Evolutionary conservation across 2,329 filamentous ascomycete species (phyloP).

Genomic region (Ophiostoma sp.): DNA sequence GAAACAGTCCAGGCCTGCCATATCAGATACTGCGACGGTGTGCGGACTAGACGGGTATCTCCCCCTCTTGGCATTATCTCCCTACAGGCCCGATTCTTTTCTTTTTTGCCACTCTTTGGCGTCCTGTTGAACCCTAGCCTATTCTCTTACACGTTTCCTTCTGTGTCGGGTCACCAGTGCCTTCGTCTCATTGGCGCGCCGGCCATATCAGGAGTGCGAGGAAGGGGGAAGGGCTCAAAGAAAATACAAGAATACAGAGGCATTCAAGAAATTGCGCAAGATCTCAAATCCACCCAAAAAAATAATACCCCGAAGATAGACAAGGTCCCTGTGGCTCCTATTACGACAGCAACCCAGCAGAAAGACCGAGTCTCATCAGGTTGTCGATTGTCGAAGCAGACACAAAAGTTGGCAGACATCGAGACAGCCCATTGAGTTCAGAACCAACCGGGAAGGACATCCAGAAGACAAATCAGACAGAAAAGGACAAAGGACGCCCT

Average conservation of each 20-base stretch:
- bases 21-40: background rate
- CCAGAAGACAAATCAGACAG: background rate
- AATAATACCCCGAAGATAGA: background rate
- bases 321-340: background rate
- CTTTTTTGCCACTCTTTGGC: background rate
- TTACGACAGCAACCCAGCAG: too few species aligned
- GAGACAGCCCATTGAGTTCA: background rate
- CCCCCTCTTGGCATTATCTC: conserved; percentile 8
- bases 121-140: background rate
- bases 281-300: background rate
- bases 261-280: background rate
- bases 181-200: conserved; percentile 12
- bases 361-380: background rate
- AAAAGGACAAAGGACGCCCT: background rate
- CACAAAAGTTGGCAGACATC: background rate
- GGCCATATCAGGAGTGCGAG: background rate
- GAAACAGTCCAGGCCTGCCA: background rate
- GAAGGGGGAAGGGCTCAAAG: background rate
- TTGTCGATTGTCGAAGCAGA: background rate
- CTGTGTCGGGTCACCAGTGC: background rate
- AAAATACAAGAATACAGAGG: background rate
- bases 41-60: conserved; percentile 11
- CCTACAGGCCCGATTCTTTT: background rate
- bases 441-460: background rate
- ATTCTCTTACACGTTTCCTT: conserved; percentile 7